A percentile compares a stretch with the other conserved stretches of the same genome.
These are phyloP conservation scores for Sporisorium exsertum DNA, from an alignment of 1,284 basidiomycete genomes.

Conservation along the genomic window DNA sequence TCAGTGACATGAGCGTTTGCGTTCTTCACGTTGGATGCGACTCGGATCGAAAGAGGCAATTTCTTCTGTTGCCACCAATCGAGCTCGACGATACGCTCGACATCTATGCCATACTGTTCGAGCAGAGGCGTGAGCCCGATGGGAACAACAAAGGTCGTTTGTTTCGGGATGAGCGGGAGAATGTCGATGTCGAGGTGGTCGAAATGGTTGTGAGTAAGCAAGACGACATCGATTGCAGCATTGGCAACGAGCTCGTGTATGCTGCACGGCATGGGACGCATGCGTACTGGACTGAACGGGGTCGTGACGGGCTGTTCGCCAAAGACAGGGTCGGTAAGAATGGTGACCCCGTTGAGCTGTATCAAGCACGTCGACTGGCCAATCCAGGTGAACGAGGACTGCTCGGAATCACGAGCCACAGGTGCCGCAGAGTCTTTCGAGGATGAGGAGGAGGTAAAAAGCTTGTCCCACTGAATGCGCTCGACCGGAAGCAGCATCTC, in stretches of 20 bases:
- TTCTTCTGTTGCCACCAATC: slow-evolving; percentile 66
- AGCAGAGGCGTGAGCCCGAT: slow-evolving; percentile 59
- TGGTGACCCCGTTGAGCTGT: slow-evolving; percentile 71
- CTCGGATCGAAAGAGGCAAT: slow-evolving; percentile 21
- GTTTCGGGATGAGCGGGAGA: slow-evolving; percentile 50
- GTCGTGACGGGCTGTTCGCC: slow-evolving; percentile 71
- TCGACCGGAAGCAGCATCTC: slow-evolving; percentile 52
- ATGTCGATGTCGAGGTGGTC: slow-evolving; percentile 62
- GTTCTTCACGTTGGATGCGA: slow-evolving; percentile 11
- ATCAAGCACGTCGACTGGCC: slow-evolving; percentile 69
- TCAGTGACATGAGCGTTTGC: background rate
- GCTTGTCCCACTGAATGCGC: slow-evolving; percentile 44
- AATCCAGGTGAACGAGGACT: slow-evolving; percentile 58
- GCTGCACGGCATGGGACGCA: slow-evolving; percentile 70
- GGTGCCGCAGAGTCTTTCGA: background rate
- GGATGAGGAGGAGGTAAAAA: slow-evolving; percentile 18
- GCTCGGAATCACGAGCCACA: slow-evolving; percentile 8
- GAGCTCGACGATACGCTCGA: slow-evolving; percentile 57
- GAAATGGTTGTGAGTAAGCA: slow-evolving; percentile 71
- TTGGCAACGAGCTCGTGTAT: slow-evolving; percentile 67
- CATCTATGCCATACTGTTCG: slow-evolving; percentile 46
- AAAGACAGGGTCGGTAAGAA: slow-evolving; percentile 73
- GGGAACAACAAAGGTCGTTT: slow-evolving; percentile 63
- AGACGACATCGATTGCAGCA: slow-evolving; percentile 70
- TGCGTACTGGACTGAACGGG: slow-evolving; percentile 69